phyloP scores from a whole-genome alignment of 805 yeast species.

The Yamadazyma tumulicola region DNA sequence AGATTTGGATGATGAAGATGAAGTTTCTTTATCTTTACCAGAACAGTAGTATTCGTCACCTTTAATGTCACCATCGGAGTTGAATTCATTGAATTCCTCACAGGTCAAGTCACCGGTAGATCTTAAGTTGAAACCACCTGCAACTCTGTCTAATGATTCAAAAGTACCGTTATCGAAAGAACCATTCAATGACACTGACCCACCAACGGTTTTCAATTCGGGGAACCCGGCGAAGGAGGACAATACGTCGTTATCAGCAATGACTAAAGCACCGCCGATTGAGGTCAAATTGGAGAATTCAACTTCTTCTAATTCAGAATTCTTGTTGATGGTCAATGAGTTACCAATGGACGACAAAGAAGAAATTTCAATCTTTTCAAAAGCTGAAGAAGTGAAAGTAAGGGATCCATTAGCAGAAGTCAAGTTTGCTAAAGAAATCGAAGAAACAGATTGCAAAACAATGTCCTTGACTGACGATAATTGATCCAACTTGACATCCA shows the following conservation, averaged over 20 bases:
- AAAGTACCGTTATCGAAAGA: conserved; percentile 76
- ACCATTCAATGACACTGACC: conserved; percentile 84
- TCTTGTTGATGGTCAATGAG: conserved; percentile 70
- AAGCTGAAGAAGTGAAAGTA: conserved; percentile 71
- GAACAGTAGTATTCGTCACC: conserved; percentile 84
- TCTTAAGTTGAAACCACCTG: conserved; percentile 88
- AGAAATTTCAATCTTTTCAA: conserved; percentile 54
- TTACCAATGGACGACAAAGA: conserved; percentile 68
- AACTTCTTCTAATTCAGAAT: conserved; percentile 65
- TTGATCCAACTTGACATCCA: conserved; percentile 63
- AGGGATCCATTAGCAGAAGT: conserved; percentile 74
- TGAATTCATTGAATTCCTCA: conserved; percentile 64
- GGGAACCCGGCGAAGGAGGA: conserved; percentile 68
- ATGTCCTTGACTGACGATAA: conserved; percentile 86
- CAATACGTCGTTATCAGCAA: conserved; percentile 81
- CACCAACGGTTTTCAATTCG: conserved; percentile 69
- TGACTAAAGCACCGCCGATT: conserved; percentile 90
- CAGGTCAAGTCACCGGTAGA: conserved; percentile 81
- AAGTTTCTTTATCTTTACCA: conserved; percentile 50
- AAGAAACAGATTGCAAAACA: conserved; percentile 74
- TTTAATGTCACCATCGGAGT: conserved; percentile 77
- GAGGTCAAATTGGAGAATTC: conserved; percentile 67
- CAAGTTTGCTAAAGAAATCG: conserved; percentile 68
- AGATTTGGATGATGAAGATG: conserved; percentile 42
- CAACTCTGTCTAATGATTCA: conserved; percentile 68